A percentile compares a stretch with the other conserved stretches of the same genome.
These are phyloP conservation scores for Tolypocladium capitatum DNA, from an alignment of 2,329 filamentous ascomycete genomes.

Conservation along the genomic window DNA sequence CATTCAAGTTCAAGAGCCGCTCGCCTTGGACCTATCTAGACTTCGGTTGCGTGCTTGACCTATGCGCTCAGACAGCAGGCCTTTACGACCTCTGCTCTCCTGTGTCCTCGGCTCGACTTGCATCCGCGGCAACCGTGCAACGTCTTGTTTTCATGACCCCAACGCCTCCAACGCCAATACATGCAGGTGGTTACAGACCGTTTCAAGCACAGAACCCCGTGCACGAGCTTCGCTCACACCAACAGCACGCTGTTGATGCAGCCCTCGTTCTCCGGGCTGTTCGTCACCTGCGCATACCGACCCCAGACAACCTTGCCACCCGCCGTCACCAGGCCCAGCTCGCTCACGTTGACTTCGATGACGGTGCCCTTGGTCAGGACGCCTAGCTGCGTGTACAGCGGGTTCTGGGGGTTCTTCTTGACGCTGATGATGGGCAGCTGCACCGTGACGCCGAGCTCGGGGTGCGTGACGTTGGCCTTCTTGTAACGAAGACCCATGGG, in stretches of 20 bases:
- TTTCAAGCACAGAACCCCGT: not conserved
- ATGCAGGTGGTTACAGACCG: constrained; percentile 8
- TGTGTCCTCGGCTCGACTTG: not conserved
- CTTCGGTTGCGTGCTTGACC: not conserved
- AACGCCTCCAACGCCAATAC: constrained; percentile 15
- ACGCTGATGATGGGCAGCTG: constrained; percentile 65
- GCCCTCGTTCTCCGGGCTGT: constrained; percentile 34
- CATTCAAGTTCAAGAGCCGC: too few species aligned
- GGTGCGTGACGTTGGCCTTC: constrained; percentile 48
- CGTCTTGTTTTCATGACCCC: constrained; percentile 2
- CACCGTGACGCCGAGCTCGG: constrained; percentile 74
- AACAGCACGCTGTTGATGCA: constrained; percentile 28
- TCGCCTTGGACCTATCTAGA: not conserved
- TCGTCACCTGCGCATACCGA: constrained; percentile 48
- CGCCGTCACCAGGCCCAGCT: constrained; percentile 81
- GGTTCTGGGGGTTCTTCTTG: constrained; percentile 63
- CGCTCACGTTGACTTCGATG: constrained; percentile 85
- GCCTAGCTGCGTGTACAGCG: constrained; percentile 83
- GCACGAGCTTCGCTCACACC: constrained; percentile 9
- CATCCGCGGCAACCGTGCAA: not conserved
- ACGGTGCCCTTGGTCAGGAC: constrained; percentile 71
- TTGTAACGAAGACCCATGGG: constrained; percentile 39
- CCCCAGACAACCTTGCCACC: constrained; percentile 92
- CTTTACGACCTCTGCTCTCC: not conserved
- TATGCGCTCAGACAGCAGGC: not conserved